Conservation (phyloP, 148 eudicot species). For the Camellia granthamiana region DNA sequence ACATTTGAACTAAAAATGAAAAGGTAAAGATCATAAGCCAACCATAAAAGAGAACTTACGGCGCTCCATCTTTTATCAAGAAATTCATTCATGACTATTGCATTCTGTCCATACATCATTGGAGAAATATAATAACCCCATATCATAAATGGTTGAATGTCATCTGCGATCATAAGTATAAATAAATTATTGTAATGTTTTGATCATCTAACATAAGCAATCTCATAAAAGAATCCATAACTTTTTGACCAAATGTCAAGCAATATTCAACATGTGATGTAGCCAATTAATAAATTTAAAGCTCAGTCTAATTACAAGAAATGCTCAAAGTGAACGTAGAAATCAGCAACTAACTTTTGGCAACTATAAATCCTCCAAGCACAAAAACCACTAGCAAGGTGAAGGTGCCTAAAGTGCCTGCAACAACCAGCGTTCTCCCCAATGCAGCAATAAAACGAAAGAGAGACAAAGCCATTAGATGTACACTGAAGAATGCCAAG, state of each 20-base stretch:
- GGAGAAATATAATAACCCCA: slow-evolving; percentile 79
- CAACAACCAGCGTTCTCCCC: slow-evolving; percentile 58
- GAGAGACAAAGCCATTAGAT: slow-evolving; percentile 65
- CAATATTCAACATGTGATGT: not conserved
- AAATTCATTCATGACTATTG: slow-evolving; percentile 66
- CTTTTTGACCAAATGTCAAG: not conserved
- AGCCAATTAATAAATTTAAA: not conserved
- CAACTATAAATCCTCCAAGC: slow-evolving; percentile 72
- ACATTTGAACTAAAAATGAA: not conserved
- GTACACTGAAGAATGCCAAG: slow-evolving; percentile 57
- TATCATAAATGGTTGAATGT: slow-evolving; percentile 58
- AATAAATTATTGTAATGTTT: too few relatives aligned
- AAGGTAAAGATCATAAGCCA: not conserved
- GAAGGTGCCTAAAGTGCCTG: slow-evolving; percentile 45
- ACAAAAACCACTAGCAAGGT: slow-evolving; percentile 45
- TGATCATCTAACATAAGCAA: not conserved
- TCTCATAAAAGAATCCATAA: not conserved
- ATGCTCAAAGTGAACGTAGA: not conserved
- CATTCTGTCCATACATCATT: slow-evolving; percentile 76
- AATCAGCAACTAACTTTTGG: slow-evolving; percentile 41
- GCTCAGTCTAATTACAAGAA: not conserved
- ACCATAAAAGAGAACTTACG: slow-evolving; percentile 30
- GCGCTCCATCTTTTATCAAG: slow-evolving; percentile 67
- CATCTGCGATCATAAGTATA: slow-evolving; percentile 36
- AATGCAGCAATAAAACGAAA: slow-evolving; percentile 62